Base-by-base conservation (phyloP, 148 eudicot genomes). In the Agrostemma githago region DNA sequence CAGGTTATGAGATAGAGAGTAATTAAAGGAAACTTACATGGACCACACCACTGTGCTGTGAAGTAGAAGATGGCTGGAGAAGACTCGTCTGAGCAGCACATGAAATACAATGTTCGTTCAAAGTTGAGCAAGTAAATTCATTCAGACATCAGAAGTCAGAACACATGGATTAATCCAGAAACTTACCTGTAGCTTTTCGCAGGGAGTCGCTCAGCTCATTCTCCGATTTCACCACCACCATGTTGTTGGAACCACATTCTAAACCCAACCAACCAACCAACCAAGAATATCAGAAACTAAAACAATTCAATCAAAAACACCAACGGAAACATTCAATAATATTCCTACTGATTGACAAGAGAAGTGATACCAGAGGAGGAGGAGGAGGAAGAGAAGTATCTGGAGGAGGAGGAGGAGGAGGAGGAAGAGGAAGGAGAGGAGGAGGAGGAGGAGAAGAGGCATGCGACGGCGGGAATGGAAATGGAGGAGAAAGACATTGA, bases 31-130 rank as follows among this genome's bases (percentile, higher is more conserved):
- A 82, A 74, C 98, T 88, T 89, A 94, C 98, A 94, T 66, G 98
- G 98, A 41, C 93, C 92, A 79, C 98, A 94, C 98, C 98, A 94
- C 66, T 59, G 90, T 17, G 98, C 98, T 46, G 98, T 94, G 82
- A 87, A 94, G 89, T 94, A 94, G 79, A 88, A 88, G 80, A 94
- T 85, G 64, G 93, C 87, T 6, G 89, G 85, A 78, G 74, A 79
- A 53, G 91, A 85, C 82, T 89, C 97, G 83, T 89, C 98, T 94
- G 84, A 56, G 7, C 72, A 66, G 68, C 64, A 46, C 62, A 17
- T 69, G 56, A 15, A 14, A 63, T 21, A 26, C 34, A 26, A 26
- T 26, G 34, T 26, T 26, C 34, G 34, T 26, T 26, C 34, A 72
- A 9, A 66, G 40, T 19, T 53, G 4, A 76, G 66, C 58, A 20